Evolutionary conservation across 495 filamentous ascomycete species (phyloP).

Genomic region (Bombardia bombarda): DNA sequence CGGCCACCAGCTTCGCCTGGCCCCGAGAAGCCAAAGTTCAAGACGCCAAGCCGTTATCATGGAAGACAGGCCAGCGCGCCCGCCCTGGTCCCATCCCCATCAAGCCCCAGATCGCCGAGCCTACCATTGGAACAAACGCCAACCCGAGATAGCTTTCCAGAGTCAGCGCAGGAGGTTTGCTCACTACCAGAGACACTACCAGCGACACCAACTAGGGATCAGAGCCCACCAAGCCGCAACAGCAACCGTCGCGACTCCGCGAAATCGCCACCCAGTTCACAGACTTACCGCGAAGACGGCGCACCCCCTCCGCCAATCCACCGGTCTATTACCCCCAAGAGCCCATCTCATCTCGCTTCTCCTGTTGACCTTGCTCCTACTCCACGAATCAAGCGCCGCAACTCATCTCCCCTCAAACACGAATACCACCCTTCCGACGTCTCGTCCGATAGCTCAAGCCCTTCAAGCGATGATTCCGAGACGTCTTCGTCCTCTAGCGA

Average conservation of each 20-base stretch:
- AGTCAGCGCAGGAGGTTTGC: conserved; percentile 3
- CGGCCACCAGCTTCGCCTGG: conserved; percentile 5
- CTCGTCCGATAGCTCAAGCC: conserved; percentile 41
- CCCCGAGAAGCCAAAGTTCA: conserved; percentile 12
- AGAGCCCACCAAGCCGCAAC: conserved; percentile 7
- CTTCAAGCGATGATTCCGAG: conserved; percentile 38
- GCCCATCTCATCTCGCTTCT: conserved; percentile 37
- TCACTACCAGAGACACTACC: not conserved
- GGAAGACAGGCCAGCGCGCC: conserved; percentile 11
- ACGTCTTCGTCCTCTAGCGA: conserved; percentile 40
- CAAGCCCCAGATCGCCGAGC: not conserved
- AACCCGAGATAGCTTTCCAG: conserved; percentile 18
- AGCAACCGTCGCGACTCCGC: conserved; percentile 32
- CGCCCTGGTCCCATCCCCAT: conserved; percentile 2
- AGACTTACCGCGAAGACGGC: conserved; percentile 31
- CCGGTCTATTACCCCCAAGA: conserved; percentile 35
- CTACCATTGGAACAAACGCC: conserved; percentile 21
- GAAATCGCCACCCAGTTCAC: conserved; percentile 36
- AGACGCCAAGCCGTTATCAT: conserved; percentile 20
- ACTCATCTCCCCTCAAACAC: conserved; percentile 93
- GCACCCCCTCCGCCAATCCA: conserved; percentile 46
- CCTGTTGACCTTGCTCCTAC: conserved; percentile 35
- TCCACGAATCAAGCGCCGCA: conserved; percentile 52
- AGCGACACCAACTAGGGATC: not conserved
- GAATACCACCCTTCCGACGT: conserved; percentile 90